Evolutionary conservation across 352 stramenopile genomes (phyloP).

Genomic region (Phytopythium litorale): DNA sequence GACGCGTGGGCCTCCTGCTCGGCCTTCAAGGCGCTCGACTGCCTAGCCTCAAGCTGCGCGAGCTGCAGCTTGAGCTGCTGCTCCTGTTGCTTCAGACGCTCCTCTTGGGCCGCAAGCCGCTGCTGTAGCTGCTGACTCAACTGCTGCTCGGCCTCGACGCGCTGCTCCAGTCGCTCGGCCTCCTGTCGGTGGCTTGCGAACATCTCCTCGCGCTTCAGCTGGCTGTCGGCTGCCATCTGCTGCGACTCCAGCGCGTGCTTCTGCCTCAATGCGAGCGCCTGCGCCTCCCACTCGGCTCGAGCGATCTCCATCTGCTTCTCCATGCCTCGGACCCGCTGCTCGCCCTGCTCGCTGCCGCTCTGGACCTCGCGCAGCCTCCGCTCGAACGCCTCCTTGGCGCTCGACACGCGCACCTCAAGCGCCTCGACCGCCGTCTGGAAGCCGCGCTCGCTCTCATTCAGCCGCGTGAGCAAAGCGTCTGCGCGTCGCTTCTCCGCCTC

Average conservation of each 20-base stretch:
- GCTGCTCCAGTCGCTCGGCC: slow-evolving; percentile 18
- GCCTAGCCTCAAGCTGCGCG: slow-evolving; percentile 9
- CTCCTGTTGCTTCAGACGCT: slow-evolving; percentile 9
- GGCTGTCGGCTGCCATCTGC: slow-evolving; percentile 58
- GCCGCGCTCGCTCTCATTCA: slow-evolving; percentile 9
- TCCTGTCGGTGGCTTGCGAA: slow-evolving; percentile 13
- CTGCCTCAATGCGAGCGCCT: slow-evolving; percentile 21
- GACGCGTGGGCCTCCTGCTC: slow-evolving; percentile 29
- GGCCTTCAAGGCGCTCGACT: neutral
- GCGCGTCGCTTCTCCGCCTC: slow-evolving; percentile 26
- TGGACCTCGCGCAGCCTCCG: slow-evolving; percentile 35
- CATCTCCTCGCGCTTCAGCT: slow-evolving; percentile 72
- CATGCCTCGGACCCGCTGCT: slow-evolving; percentile 21
- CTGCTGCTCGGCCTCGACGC: slow-evolving; percentile 14
- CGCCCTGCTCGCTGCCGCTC: slow-evolving; percentile 13
- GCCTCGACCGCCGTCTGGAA: slow-evolving; percentile 43
- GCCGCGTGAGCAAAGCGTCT: neutral
- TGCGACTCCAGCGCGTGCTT: slow-evolving; percentile 61
- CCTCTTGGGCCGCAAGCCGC: slow-evolving; percentile 7
- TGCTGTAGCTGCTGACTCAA: slow-evolving; percentile 18
- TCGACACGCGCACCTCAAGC: slow-evolving; percentile 39
- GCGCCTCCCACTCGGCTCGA: slow-evolving; percentile 10
- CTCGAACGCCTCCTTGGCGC: slow-evolving; percentile 34
- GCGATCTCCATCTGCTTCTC: slow-evolving; percentile 13
- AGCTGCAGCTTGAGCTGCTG: slow-evolving; percentile 10